These are phyloP conservation scores for Grosmannia huntii DNA, from an alignment of 2,329 filamentous ascomycete genomes.

Conservation along the genomic window DNA sequence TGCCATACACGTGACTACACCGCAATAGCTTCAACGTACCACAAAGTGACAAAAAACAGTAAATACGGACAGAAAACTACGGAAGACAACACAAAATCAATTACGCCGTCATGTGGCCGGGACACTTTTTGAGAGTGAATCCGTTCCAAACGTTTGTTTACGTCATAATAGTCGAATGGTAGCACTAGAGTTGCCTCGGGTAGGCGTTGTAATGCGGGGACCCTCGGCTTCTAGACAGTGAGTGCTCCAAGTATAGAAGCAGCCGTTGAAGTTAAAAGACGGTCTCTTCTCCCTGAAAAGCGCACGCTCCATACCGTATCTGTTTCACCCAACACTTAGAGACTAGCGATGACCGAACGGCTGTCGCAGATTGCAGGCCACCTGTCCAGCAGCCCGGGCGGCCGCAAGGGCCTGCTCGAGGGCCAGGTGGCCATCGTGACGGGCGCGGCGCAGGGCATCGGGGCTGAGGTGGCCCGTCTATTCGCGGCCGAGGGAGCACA, in stretches of 20 bases:
- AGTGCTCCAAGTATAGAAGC: background rate
- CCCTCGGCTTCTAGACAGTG: background rate
- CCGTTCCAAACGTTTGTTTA: too few species aligned
- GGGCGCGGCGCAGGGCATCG: slow-evolving; percentile 76
- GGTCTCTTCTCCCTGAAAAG: too few species aligned
- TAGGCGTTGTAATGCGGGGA: background rate
- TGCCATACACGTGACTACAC: too few species aligned
- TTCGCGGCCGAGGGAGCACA: slow-evolving; percentile 84
- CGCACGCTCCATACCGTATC: background rate
- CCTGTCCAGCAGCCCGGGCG: slow-evolving; percentile 72
- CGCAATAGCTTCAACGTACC: too few species aligned
- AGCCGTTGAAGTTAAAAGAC: background rate
- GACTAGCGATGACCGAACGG: slow-evolving; percentile 37
- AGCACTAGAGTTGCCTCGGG: too few species aligned
- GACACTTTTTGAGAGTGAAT: too few species aligned
- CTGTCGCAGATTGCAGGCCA: slow-evolving; percentile 62
- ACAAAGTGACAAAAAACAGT: too few species aligned
- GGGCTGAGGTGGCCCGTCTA: slow-evolving; percentile 66
- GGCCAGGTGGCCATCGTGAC: slow-evolving; percentile 86
- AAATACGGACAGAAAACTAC: too few species aligned
- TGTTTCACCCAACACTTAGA: background rate
- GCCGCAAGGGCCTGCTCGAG: slow-evolving; percentile 63
- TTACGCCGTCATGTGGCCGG: too few species aligned
- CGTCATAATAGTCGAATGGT: too few species aligned
- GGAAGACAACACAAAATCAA: too few species aligned